These are phyloP conservation scores for Castanea mollissima DNA, from an alignment of 306 rosid genomes.

Conservation along the genomic window DNA sequence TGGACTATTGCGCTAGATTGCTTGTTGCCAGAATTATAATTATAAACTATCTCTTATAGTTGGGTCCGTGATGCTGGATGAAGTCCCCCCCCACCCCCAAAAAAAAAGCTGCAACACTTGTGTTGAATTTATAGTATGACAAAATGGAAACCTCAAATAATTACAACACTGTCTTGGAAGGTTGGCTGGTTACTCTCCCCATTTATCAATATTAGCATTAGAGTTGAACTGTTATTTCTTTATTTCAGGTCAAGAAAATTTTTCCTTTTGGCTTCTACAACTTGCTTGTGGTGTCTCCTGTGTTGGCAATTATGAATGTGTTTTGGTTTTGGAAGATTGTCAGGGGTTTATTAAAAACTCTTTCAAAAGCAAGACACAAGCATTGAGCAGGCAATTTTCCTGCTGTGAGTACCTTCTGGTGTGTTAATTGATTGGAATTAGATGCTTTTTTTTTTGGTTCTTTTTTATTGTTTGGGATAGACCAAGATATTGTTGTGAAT, in stretches of 20 bases:
- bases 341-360: slow-evolving; percentile 75
- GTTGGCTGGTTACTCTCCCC: not conserved
- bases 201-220: not conserved
- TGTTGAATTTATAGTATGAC: not conserved
- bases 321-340: slow-evolving; percentile 95
- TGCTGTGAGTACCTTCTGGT: not conserved
- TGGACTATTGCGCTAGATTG: too few species aligned
- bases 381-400: slow-evolving; percentile 39
- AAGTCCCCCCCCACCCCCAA: too few species aligned
- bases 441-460: not conserved
- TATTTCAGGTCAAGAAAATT: slow-evolving; percentile 58
- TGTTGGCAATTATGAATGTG: slow-evolving; percentile 58
- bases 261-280: slow-evolving; percentile 72
- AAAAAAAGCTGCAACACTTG: too few species aligned
- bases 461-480: too few species aligned
- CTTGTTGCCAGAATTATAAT: too few species aligned
- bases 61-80: too few species aligned
- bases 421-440: not conserved
- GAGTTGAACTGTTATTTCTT: not conserved
- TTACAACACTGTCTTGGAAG: not conserved
- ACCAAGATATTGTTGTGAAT: too few species aligned
- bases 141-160: not conserved
- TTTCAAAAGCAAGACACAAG: slow-evolving; percentile 59
- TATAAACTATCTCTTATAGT: too few species aligned
- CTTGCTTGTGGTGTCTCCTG: slow-evolving; percentile 58